A percentile compares a stretch with the other conserved stretches of the same genome.
Conservation (phyloP, 1,284 basidiomycete genomes). For the Cutaneotrichosporon mucoides region DNA sequence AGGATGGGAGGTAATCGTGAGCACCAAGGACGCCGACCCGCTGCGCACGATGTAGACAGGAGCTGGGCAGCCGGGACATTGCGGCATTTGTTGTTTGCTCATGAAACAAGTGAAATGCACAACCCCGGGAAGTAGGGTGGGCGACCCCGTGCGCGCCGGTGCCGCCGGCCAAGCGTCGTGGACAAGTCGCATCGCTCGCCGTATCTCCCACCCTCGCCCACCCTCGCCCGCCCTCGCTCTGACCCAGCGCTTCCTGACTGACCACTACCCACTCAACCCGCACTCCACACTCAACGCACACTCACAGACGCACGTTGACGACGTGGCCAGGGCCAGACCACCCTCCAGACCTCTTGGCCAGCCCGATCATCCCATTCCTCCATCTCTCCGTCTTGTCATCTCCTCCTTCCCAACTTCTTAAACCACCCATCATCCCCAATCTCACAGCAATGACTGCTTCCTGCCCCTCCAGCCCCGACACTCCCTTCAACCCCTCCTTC, state of each 20-base stretch:
- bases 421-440: neutral
- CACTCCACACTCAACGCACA: too few relatives aligned
- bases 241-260: too few relatives aligned
- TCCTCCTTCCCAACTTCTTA: too few relatives aligned
- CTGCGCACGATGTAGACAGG: constrained; percentile 14
- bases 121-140: too few relatives aligned
- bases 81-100: neutral
- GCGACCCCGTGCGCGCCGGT: neutral
- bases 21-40: constrained; percentile 17
- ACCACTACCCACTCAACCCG: too few relatives aligned
- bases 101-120: neutral
- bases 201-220: too few relatives aligned
- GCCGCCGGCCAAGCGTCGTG: neutral
- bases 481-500: neutral
- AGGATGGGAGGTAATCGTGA: constrained; percentile 17
- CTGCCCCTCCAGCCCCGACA: neutral
- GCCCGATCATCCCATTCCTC: too few relatives aligned
- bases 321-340: too few relatives aligned
- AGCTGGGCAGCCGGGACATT: neutral
- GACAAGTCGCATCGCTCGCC: neutral
- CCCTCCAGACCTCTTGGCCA: too few relatives aligned
- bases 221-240: too few relatives aligned
- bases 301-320: too few relatives aligned
- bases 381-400: too few relatives aligned
- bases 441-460: neutral